These are phyloP conservation scores for Populus hybrid DNA, from an alignment of 441 rosid species.

Conservation along the genomic window DNA sequence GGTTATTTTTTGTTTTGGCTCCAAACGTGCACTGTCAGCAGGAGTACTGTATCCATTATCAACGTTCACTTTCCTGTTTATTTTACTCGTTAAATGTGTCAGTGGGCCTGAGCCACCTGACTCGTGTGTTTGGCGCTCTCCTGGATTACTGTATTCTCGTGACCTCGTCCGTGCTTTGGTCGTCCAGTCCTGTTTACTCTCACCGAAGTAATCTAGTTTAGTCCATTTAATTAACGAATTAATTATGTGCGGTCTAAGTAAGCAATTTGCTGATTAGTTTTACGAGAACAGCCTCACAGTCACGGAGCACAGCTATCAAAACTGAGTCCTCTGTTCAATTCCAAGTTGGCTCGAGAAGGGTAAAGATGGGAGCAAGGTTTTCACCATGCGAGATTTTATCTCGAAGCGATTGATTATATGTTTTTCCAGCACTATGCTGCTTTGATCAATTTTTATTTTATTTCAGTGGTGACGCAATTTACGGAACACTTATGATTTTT, in stretches of 20 bases:
- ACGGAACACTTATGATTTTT: no score
- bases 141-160: not conserved
- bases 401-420: no score
- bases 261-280: not conserved
- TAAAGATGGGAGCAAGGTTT: no score
- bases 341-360: no score
- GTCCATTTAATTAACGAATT: no score
- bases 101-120: not conserved
- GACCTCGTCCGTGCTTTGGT: not conserved
- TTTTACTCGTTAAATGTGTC: not conserved
- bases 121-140: not conserved
- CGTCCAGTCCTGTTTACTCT: not conserved
- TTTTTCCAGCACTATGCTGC: no score
- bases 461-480: no score
- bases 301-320: not conserved
- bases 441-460: no score
- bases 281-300: not conserved
- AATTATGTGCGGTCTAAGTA: not conserved
- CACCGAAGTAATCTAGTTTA: not conserved
- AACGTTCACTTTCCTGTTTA: not conserved
- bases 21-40: not conserved
- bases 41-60: not conserved
- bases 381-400: no score
- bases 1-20: no score
- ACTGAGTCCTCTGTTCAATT: no score